Evolutionary conservation across 2,329 filamentous ascomycete genomes (phyloP), one percentile per base, ranked within the genome.

Genomic region (Coniochaeta pulveracea): DNA sequence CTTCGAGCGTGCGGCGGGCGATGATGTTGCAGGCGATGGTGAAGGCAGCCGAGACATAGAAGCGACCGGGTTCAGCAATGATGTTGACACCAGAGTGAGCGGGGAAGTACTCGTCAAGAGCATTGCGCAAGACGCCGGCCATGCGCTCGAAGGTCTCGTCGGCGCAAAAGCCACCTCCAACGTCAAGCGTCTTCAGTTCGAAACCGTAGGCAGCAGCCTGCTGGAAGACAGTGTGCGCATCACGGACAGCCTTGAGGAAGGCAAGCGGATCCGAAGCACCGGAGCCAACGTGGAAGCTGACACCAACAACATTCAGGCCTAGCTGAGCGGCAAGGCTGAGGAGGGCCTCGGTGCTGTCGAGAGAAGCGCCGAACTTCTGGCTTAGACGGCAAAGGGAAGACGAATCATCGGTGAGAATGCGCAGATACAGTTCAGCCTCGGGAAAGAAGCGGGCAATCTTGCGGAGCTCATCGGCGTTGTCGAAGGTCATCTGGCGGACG

Each of bases 401-500:
- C 28, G 88, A 93, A 57, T 98, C 91, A 54, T 98, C 91, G 39
- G 91, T 98, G 54, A 86, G 69, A 61, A 98, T 98, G 49, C 91
- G 88, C 40, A 98, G 69, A 59, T 82, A 93, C 26, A 98, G 76
- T 64, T 95, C 85, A 18, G 91, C 91, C 30, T 76, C 76, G 3
- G 91, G 89, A 52, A 74, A 95, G 47, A 91, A 74, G 58, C 85
- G 82, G 60, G 93, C 91, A 58, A 93, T 89, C 72, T 98, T 98
- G 74, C 89, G 85, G 34, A 98, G 74, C 69, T 98, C 91, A 57
- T 98, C 91, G 55, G 82, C 76, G 49, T 98, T 98, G 72, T 98
- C 91, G 54, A 98, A 96, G 3, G 91, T 98, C 89, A 98, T 96
- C 69, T 94, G 85, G 64, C 83, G 89, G 55, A 98, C 91, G 46